phyloP scores from a whole-genome alignment of 352 stramenopile genomes.

The Pythium dissimile region DNA sequence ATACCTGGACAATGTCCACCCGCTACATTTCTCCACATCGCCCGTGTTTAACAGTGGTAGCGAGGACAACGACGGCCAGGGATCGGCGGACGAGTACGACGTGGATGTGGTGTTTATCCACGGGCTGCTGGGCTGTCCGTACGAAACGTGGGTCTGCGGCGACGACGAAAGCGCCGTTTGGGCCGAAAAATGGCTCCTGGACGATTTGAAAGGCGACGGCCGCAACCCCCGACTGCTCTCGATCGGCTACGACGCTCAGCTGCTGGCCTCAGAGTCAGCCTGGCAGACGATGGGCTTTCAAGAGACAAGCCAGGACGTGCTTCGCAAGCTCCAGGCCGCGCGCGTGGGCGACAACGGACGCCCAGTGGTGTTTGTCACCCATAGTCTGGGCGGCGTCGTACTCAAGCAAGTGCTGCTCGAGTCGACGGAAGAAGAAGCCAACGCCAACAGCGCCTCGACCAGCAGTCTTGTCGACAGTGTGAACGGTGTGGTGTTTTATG shows the following conservation, averaged over 20 bases:
- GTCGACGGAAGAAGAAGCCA: conserved; percentile 18
- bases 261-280: conserved; percentile 67
- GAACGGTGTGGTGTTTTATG: conserved; percentile 75
- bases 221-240: conserved; percentile 66
- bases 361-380: conserved; percentile 80
- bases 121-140: conserved; percentile 71
- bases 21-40: conserved; percentile 49
- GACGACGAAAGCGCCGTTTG: conserved; percentile 59
- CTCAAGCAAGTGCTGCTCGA: conserved; percentile 81
- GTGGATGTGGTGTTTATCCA: conserved; percentile 84
- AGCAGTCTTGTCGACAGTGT: conserved; percentile 52
- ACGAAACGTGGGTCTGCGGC: conserved; percentile 75
- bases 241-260: conserved; percentile 78
- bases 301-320: conserved; percentile 62
- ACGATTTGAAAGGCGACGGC: conserved; percentile 54
- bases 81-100: conserved; percentile 41
- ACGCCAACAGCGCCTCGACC: not conserved
- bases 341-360: conserved; percentile 53
- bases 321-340: conserved; percentile 54
- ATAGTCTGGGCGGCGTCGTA: conserved; percentile 80
- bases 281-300: conserved; percentile 76
- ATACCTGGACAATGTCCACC: conserved; percentile 70
- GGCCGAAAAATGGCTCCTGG: conserved; percentile 64
- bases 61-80: conserved; percentile 14
- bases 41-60: conserved; percentile 16